These are phyloP conservation scores for Suillus placidus DNA, from an alignment of 768 basidiomycete species.

Conservation along the genomic window DNA sequence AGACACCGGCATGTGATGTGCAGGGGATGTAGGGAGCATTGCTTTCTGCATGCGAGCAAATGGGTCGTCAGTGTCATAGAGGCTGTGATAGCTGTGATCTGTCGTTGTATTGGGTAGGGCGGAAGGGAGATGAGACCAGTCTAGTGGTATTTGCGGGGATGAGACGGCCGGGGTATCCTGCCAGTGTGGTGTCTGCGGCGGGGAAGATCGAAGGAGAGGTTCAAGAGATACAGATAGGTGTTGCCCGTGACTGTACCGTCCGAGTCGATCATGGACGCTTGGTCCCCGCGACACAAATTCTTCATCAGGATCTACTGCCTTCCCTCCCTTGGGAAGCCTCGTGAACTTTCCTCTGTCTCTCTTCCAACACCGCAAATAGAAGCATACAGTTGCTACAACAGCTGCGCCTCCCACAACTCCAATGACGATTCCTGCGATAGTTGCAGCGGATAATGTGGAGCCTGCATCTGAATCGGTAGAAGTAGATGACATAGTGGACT, in stretches of 20 bases:
- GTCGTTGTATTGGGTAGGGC: background rate
- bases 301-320: background rate
- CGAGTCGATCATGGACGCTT: background rate
- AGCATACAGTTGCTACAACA: conserved; percentile 16
- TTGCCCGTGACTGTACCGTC: conserved; percentile 12
- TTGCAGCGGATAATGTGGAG: conserved; percentile 13
- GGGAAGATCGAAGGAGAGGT: conserved; percentile 23
- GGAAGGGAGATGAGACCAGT: background rate
- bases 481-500: background rate
- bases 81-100: background rate
- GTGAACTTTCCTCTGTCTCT: conserved; percentile 17
- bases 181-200: conserved; percentile 9
- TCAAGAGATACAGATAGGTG: conserved; percentile 25
- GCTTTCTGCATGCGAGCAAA: background rate
- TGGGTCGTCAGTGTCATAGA: conserved; percentile 1
- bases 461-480: background rate
- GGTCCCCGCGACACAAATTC: background rate
- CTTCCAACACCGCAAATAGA: conserved; percentile 19
- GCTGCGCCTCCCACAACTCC: conserved; percentile 19
- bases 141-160: background rate
- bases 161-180: conserved; percentile 6
- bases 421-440: conserved; percentile 26
- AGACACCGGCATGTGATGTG: background rate
- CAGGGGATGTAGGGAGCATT: background rate
- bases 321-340: conserved; percentile 17